These are phyloP conservation scores for Tulasnella sp. DNA, from an alignment of 768 basidiomycete species.

Conservation along the genomic window DNA sequence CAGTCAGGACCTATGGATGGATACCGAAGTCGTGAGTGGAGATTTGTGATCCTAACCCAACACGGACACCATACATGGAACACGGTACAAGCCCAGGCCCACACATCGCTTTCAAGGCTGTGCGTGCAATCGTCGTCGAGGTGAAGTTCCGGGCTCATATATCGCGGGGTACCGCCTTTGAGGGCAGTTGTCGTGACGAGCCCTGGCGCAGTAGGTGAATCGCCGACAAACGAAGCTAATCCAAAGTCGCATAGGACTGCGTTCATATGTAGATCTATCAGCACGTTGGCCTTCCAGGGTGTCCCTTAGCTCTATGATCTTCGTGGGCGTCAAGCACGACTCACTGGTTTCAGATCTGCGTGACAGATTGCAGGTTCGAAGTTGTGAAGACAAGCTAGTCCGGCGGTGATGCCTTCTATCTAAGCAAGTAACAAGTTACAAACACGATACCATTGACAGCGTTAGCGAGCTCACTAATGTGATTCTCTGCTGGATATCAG, in stretches of 20 bases:
- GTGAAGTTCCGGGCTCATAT: background rate
- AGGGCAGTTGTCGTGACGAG: background rate
- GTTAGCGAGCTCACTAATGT: background rate
- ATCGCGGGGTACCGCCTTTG: background rate
- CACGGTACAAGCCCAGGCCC: background rate
- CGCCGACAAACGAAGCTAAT: background rate
- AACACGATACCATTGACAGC: no score
- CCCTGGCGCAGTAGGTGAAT: background rate
- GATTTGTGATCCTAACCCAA: no score
- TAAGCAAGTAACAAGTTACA: background rate
- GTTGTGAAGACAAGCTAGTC: background rate
- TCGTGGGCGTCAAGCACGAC: background rate
- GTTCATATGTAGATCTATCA: background rate
- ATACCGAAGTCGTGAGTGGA: background rate
- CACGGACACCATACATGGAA: background rate
- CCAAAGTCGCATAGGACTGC: constrained; percentile 8
- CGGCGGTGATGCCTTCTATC: background rate
- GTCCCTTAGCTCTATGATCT: background rate
- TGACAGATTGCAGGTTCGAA: background rate
- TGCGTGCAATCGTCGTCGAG: background rate
- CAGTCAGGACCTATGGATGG: background rate
- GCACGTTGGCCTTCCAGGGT: background rate
- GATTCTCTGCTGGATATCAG: background rate
- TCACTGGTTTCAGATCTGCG: background rate
- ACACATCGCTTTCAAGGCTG: background rate